Evolutionary conservation across 176 grass and related monocot species (phyloP), one percentile per base, ranked within the genome.

Genomic region (Triticum monococcum): DNA sequence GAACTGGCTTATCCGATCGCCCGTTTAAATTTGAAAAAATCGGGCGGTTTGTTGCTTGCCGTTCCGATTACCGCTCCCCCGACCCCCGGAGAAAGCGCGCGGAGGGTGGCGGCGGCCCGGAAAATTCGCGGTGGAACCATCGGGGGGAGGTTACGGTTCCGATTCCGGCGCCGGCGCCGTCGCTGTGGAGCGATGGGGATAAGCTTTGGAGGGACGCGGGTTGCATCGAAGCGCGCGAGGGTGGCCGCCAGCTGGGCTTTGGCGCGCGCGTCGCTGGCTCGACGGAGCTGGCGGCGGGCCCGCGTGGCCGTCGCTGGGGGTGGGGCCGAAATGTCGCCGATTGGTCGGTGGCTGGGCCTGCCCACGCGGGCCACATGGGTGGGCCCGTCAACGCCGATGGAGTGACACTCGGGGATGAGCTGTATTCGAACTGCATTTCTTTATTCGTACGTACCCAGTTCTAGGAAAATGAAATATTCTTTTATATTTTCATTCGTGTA

Each of bases 311-410:
- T 78, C 85, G 22, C 30, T 73, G 63, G 64, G 25, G 0, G 64
- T 26, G 69, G 78, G 72, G 1, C 65, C 13, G 41, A 14, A 57
- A 26, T 63, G 65, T 54, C 72, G 37, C 33, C 75, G 26, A 80
- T 62, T 76, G 45, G 79, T 79, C 75, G 83, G 56, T 80, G 80
- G 75, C 8, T 31, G 62, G 50, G 26, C 67, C 62, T 16, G 54
- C 86, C 73, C 86, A 81, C 78, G 83, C 85, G 78, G 81, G 85
- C 45, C 87, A 94, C 89, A 85, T 94, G 84, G 80, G 73, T 67
- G 68, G 81, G 64, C 36, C 50, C 62, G 36, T 30, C 1, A 33
- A n/a, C 57, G 83, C 43, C 54, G 66, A 32, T 33, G 20, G 64
- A 1, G 32, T 12, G 75, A 36, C 38, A 45, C 31, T 7, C 12